phyloP scores from a whole-genome alignment of 129 eudicot genomes.

The Dittrichia graveolens region DNA sequence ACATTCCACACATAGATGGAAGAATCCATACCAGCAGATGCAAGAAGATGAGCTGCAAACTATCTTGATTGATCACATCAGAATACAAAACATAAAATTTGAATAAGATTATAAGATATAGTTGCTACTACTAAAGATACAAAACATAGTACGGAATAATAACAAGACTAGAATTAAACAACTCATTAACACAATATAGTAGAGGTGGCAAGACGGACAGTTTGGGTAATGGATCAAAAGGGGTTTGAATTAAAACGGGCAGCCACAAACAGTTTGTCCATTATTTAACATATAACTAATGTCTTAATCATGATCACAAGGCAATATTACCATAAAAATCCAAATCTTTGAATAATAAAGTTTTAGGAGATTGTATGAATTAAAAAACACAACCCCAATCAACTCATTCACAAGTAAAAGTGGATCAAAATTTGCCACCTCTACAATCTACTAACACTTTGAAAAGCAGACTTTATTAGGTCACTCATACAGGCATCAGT shows the following conservation, averaged over 20 bases:
- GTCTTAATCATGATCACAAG: background rate
- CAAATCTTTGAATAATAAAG: background rate
- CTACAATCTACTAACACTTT: background rate
- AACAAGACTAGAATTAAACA: background rate
- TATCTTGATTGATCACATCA: slow-evolving; percentile 43
- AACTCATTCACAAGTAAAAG: background rate
- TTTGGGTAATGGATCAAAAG: background rate
- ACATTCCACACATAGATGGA: slow-evolving; percentile 81
- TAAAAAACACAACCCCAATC: background rate
- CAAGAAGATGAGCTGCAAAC: slow-evolving; percentile 95
- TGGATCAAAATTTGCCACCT: background rate
- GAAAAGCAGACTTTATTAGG: background rate
- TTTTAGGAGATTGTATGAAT: background rate
- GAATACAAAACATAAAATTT: slow-evolving; percentile 23
- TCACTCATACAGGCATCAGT: background rate
- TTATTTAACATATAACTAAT: background rate
- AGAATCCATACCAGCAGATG: slow-evolving; percentile 95
- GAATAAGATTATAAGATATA: background rate
- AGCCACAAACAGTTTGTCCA: background rate
- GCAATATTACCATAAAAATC: background rate
- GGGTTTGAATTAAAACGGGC: background rate
- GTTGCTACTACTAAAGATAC: slow-evolving; percentile 6
- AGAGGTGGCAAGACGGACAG: background rate
- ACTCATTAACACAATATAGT: background rate
- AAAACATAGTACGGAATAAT: background rate